phyloP scores from a whole-genome alignment of 2,329 filamentous ascomycete species.

The Cryphonectria naterciae region DNA sequence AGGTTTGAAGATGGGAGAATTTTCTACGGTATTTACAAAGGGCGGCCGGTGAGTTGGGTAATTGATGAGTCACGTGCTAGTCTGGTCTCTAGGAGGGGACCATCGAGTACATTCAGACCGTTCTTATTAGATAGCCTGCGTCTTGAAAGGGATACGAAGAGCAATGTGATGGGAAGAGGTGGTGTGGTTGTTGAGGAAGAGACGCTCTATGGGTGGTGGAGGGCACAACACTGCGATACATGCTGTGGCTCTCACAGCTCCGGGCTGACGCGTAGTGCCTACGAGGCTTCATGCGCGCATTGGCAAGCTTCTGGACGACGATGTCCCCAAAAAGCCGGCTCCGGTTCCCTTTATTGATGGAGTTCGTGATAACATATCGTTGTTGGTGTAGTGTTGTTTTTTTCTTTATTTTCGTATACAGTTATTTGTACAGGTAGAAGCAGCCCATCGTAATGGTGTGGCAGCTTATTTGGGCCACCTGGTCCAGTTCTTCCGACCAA shows the following conservation, averaged over 20 bases:
- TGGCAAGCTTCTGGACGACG: neutral
- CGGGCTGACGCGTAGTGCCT: neutral
- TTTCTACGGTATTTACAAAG: neutral
- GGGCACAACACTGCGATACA: neutral
- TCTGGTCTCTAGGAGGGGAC: neutral
- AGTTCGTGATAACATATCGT: neutral
- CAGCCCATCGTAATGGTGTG: slow-evolving; percentile 1
- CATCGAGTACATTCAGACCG: neutral
- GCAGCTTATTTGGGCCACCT: slow-evolving; percentile 59
- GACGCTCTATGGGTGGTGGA: neutral
- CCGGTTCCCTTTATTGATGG: neutral
- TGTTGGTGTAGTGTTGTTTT: neutral
- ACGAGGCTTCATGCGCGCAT: neutral
- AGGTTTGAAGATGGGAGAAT: slow-evolving; percentile 2
- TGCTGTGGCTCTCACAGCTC: neutral
- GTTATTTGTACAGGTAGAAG: slow-evolving; percentile 16
- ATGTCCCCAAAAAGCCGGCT: neutral
- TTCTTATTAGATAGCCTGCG: neutral
- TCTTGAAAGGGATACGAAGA: neutral
- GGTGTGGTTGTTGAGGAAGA: neutral
- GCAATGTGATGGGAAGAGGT: neutral
- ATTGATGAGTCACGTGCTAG: slow-evolving; percentile 27
- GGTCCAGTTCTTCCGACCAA: slow-evolving; percentile 59
- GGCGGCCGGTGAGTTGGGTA: neutral
- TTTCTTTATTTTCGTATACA: slow-evolving; percentile 9